Evolutionary conservation across 805 yeast genomes (phyloP), one percentile per base, ranked within the genome.

Genomic region (Spathaspora passalidarum): DNA sequence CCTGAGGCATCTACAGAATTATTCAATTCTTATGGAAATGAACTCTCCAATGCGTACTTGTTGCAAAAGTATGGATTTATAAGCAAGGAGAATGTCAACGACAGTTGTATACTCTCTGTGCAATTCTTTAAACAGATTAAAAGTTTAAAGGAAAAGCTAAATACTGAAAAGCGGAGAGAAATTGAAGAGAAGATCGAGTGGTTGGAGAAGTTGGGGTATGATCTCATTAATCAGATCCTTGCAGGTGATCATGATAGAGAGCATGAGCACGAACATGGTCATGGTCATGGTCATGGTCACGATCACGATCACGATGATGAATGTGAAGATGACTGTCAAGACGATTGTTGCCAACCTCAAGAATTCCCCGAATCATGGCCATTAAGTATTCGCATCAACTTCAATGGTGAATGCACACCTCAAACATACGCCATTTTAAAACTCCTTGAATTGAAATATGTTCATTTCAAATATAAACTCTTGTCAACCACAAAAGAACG

Each of bases 11-110:
- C 69, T 10, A 50, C 55, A 3, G 97, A 92, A 57, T 57, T 92
- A 11, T 87, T 82, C 69, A 90, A 88, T 64, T 82, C 94, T 0
- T 91, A 90, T 56, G 97, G 97, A 0, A 65, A 69, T 47, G 84
- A 82, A 21, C 69, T 84, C 34, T 65, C 83, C 13, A 88, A 87
- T 53, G 72, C 86, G 0, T 75, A 79, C 32, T 65, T 91, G 35
- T 61, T 90, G 11, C 80, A 90, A 11, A 75, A 87, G 46, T 91
- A 90, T 60, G 97, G 97, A 1, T 90, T 91, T 60, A 78, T 83
- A 8, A 80, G 82, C 51, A 66, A 69, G 1, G 47, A 45, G 5
- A 68, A 70, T 44, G 56, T 59, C 26, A 73, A 78, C 55, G 89
- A 86, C 52, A 59, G 74, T 2, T 76, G 86, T 10, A 72, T 80